Evolutionary conservation across 2,329 filamentous ascomycete genomes (phyloP).

Genomic region (Verticillium zaregamsianum): DNA sequence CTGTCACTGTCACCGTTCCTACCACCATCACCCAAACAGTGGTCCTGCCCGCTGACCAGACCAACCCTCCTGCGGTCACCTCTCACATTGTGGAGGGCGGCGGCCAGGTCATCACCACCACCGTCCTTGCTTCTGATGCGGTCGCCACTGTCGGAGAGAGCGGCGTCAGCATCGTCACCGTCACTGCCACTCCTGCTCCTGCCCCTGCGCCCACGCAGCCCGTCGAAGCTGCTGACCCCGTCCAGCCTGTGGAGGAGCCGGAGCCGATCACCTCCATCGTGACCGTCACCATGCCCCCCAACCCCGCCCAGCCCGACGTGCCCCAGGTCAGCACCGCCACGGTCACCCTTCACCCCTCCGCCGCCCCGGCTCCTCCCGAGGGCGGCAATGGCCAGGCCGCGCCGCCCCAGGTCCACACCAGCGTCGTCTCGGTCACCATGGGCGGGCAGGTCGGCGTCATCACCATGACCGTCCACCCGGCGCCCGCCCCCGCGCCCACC

Average conservation of each 20-base stretch:
- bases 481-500: constrained; percentile 1
- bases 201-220: neutral
- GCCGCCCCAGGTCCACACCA: constrained; percentile 1
- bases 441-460: constrained; percentile 9
- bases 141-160: constrained; percentile 12
- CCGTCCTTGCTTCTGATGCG: constrained; percentile 8
- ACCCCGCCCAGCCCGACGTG: constrained; percentile 2
- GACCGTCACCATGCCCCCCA: constrained; percentile 9
- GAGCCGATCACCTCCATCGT: constrained; percentile 11
- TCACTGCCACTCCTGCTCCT: constrained; percentile 10
- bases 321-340: constrained; percentile 9
- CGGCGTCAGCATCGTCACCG: constrained; percentile 11
- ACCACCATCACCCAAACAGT: constrained; percentile 13
- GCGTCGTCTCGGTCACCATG: constrained; percentile 12
- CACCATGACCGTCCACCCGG: constrained; percentile 9
- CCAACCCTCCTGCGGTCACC: constrained; percentile 3
- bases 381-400: neutral
- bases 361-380: neutral
- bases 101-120: constrained; percentile 11
- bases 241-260: neutral
- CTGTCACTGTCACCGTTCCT: constrained; percentile 11
- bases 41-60: constrained; percentile 6
- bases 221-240: constrained; percentile 1
- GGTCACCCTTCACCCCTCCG: constrained; percentile 8
- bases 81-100: constrained; percentile 5